Percentiles rank a stretch among this genome's conserved stretches.
These are phyloP conservation scores for Xylariaceae sp. DNA, from an alignment of 2,329 filamentous ascomycete genomes.

Conservation along the genomic window DNA sequence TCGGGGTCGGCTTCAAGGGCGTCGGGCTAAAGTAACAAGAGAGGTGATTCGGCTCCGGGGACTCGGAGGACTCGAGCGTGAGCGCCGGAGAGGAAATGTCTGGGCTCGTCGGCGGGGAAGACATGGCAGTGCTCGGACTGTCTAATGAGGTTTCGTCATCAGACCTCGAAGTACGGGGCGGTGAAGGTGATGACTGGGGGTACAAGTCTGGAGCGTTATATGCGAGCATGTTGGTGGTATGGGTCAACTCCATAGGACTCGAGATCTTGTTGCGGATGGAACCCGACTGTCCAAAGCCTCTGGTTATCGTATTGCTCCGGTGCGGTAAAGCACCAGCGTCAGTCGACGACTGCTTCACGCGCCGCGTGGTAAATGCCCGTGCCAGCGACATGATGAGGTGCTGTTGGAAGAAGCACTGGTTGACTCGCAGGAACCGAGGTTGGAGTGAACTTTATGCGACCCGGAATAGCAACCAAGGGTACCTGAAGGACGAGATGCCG, in stretches of 20 bases:
- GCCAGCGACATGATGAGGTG: slow-evolving; percentile 58
- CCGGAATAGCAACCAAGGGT: no score
- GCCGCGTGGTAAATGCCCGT: slow-evolving; percentile 66
- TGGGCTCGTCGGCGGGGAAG: slow-evolving; percentile 63
- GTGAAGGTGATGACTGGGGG: slow-evolving; percentile 41
- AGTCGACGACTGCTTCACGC: slow-evolving; percentile 52
- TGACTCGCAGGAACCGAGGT: no score
- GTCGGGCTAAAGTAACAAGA: slow-evolving; percentile 61
- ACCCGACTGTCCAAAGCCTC: slow-evolving; percentile 38
- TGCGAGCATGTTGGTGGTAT: slow-evolving; percentile 92
- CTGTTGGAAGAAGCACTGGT: no score
- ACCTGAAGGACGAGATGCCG: no score
- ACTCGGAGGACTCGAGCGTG: slow-evolving; percentile 51
- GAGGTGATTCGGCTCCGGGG: slow-evolving; percentile 59
- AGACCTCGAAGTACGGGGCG: slow-evolving; percentile 50
- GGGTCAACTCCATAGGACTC: slow-evolving; percentile 76
- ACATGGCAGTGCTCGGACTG: slow-evolving; percentile 48
- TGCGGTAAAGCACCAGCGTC: slow-evolving; percentile 36
- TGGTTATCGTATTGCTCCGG: slow-evolving; percentile 43
- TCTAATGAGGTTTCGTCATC: slow-evolving; percentile 64
- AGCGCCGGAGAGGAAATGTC: slow-evolving; percentile 54
- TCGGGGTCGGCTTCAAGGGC: slow-evolving; percentile 38
- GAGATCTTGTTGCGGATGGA: slow-evolving; percentile 72
- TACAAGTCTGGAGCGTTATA: slow-evolving; percentile 87
- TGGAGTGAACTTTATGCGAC: no score